These are phyloP conservation scores for Chlamydomonas sp. DNA, from an alignment of 139 green algal species.

Conservation along the genomic window DNA sequence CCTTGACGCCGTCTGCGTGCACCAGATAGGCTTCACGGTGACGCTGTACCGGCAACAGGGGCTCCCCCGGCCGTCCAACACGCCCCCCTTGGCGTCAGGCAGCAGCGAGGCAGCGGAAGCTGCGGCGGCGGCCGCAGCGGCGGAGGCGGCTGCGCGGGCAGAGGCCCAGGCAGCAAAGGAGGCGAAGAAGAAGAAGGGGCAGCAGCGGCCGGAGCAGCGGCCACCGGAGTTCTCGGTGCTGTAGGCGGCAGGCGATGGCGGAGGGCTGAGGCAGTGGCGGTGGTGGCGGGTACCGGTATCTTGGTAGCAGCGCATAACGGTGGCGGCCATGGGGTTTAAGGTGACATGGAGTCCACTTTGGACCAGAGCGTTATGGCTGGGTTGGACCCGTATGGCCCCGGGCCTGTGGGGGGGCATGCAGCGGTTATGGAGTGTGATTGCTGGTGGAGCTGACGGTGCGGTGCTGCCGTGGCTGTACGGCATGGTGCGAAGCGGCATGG, in stretches of 20 bases:
- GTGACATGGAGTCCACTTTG: too few relatives aligned
- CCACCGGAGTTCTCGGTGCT: constrained; percentile 30
- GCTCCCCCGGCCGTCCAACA: constrained; percentile 52
- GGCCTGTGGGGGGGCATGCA: too few relatives aligned
- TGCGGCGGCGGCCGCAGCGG: background rate
- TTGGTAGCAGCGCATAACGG: too few relatives aligned
- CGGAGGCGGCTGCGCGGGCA: background rate
- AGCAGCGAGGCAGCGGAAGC: background rate
- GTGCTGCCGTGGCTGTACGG: too few relatives aligned
- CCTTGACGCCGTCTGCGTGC: constrained; percentile 52
- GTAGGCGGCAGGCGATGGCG: background rate
- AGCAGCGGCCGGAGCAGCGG: constrained; percentile 9
- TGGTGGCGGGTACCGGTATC: too few relatives aligned
- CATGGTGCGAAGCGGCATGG: too few relatives aligned
- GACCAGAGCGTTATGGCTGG: too few relatives aligned
- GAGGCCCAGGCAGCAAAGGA: background rate
- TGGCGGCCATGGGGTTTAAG: too few relatives aligned
- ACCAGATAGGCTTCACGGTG: constrained; percentile 64
- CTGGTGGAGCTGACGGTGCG: too few relatives aligned
- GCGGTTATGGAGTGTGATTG: too few relatives aligned
- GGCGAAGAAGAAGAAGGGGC: background rate
- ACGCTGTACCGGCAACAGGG: constrained; percentile 58
- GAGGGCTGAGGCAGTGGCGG: too few relatives aligned
- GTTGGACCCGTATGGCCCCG: too few relatives aligned
- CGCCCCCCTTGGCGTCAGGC: background rate